Evolutionary conservation across 305 asterid species (phyloP).

Genomic region (Salvia sclarea): DNA sequence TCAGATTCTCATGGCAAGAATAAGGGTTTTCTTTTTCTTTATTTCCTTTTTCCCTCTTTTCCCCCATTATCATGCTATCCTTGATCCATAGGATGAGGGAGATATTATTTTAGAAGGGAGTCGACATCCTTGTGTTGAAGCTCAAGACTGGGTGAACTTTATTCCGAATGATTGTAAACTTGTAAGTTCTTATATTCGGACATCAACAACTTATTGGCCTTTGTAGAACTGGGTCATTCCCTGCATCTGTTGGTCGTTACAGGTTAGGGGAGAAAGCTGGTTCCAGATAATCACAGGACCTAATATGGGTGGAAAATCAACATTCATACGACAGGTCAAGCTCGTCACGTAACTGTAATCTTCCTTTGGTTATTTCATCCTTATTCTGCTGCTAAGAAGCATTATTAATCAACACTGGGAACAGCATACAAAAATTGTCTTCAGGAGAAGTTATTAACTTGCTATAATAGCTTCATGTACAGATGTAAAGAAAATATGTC

Average conservation of each 20-base stretch:
- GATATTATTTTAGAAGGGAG: conserved; percentile 89
- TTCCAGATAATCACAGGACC: conserved; percentile 98
- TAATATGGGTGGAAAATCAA: conserved; percentile 98
- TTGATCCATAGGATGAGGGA: conserved; percentile 68
- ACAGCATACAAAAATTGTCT: not conserved
- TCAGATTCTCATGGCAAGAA: conserved; percentile 25
- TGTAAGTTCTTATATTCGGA: conserved; percentile 50
- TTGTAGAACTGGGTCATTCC: conserved; percentile 28
- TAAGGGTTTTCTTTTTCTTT: conserved; percentile 18
- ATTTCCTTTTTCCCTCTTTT: not conserved
- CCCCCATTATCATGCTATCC: conserved; percentile 28
- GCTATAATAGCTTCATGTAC: conserved; percentile 13
- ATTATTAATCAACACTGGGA: conserved; percentile 16
- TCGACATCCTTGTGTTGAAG: conserved; percentile 99
- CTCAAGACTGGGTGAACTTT: conserved; percentile 99
- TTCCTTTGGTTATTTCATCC: conserved; percentile 14
- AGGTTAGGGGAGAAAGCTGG: conserved; percentile 91
- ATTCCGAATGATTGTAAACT: conserved; percentile 94
- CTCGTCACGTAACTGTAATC: conserved; percentile 27
- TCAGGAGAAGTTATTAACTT: conserved; percentile 24
- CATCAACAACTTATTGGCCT: conserved; percentile 24
- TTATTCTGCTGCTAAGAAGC: conserved; percentile 12
- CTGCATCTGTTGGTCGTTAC: conserved; percentile 36
- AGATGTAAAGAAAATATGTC: conserved; percentile 10
- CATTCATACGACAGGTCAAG: conserved; percentile 87